phyloP scores from a whole-genome alignment of 495 filamentous ascomycete genomes.

The Antarctomyces pellizariae region DNA sequence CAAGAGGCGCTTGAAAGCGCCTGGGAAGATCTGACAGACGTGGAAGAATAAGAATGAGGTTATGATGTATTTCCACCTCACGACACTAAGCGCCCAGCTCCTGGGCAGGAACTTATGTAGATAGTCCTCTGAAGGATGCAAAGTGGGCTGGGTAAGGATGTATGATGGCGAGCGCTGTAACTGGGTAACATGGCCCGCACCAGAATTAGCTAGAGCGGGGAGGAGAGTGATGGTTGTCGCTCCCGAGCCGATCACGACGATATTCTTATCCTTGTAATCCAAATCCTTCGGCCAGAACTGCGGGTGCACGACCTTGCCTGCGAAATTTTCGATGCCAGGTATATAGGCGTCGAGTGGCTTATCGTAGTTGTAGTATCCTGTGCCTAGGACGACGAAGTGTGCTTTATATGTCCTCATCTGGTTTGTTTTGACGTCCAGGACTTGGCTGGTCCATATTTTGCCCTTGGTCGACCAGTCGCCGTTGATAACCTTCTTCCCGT shows the following conservation, averaged over 20 bases:
- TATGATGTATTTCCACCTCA: conserved; percentile 14
- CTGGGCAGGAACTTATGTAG: conserved; percentile 20
- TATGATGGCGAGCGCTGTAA: conserved; percentile 34
- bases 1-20: conserved; percentile 22
- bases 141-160: conserved; percentile 25
- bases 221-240: conserved; percentile 33
- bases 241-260: conserved; percentile 32
- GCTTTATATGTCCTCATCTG: conserved; percentile 22
- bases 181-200: conserved; percentile 27
- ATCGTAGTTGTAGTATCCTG: conserved; percentile 47
- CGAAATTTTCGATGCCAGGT: conserved; percentile 32
- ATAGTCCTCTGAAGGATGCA: conserved; percentile 14
- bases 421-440: conserved; percentile 27
- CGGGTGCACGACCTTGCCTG: conserved; percentile 30
- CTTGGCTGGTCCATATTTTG: conserved; percentile 39
- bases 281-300: conserved; percentile 36
- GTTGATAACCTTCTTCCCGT: conserved; percentile 27
- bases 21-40: conserved; percentile 33
- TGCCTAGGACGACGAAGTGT: conserved; percentile 35
- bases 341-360: conserved; percentile 29
- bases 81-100: conserved; percentile 15
- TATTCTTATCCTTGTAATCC: conserved; percentile 24
- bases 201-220: conserved; percentile 23
- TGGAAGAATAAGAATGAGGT: conserved; percentile 16
- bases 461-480: conserved; percentile 36